Evolutionary conservation across 1,284 basidiomycete genomes (phyloP), one percentile per base, ranked within the genome.

Genomic region (Tilletiaria anomala): DNA sequence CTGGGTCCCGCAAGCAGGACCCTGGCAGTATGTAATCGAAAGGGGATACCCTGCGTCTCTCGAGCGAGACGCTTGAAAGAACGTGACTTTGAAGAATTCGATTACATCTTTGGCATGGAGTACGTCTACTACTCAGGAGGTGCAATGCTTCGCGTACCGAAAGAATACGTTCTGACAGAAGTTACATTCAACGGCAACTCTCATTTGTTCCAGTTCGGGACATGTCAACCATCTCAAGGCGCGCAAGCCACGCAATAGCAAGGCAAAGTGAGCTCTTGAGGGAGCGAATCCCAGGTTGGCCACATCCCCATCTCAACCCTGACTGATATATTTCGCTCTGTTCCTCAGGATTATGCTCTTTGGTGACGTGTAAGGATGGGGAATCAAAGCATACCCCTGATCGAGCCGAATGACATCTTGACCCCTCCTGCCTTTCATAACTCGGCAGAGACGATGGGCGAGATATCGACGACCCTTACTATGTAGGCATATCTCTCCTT

Each of bases 51-150:
- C 1, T 67, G 69, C 41, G 50, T 62, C 19, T 65, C 61, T 37
- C 45, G 53, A 2, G 71, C 72, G 1, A 59, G 72, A 24, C 61
- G 58, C 12, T 64, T 72, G 15, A 42, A 42, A 0, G 32, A 37
- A 8, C 12, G 37, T 8, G 72, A 73, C 56, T 73, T 65, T 39
- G 32, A 39, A 37, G 45, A 49, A 5, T 72, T 72, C 47, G 64
- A 71, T 57, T 70, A 70, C 50, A 72, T 73, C 38, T 60, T 73
- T 22, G 72, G 71, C 2, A 72, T 72, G 70, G 71, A 62, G 50
- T 48, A 37, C 23, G 49, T 51, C 12, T 34, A 20, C 35, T 3
- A 26, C 21, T 15, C 35, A 19, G 4, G 5, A 6, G 37, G 11
- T 10, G 19, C 37, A 8, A 32, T 14, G 14, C 5, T 32, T 8